Conservation (phyloP, 169 alveolate species). For the Sarcocystis neurona region DNA sequence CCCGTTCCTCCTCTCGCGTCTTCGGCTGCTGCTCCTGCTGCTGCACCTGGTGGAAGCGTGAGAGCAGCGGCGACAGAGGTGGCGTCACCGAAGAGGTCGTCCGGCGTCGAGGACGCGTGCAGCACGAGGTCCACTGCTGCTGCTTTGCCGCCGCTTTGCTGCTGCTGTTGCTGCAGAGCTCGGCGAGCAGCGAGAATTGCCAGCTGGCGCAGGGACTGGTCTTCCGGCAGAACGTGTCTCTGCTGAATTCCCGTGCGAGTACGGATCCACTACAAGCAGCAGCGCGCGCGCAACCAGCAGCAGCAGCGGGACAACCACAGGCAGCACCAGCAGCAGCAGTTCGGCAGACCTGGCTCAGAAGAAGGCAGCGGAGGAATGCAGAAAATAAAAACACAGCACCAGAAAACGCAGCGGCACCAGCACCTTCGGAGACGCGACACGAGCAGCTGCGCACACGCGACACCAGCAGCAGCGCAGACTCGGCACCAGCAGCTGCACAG, state of each 20-base stretch:
- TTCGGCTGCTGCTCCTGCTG: constrained; percentile 37
- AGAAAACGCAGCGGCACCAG: constrained; percentile 8
- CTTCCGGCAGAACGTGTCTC: constrained; percentile 67
- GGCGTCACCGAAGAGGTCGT: constrained; percentile 76
- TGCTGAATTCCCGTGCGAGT: constrained; percentile 72
- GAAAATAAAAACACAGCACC: not conserved
- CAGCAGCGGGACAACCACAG: not conserved
- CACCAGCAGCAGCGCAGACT: too few species aligned
- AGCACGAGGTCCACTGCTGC: constrained; percentile 69
- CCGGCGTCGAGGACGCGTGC: constrained; percentile 75
- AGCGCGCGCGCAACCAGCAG: not conserved
- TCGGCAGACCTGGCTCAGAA: too few species aligned
- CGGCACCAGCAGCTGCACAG: too few species aligned
- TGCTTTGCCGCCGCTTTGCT: constrained; percentile 52
- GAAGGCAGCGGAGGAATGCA: too few species aligned
- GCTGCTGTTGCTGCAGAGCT: constrained; percentile 67
- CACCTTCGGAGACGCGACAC: too few species aligned
- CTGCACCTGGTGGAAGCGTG: not conserved
- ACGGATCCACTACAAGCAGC: constrained; percentile 67
- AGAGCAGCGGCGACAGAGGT: constrained; percentile 65
- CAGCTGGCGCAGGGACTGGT: constrained; percentile 65
- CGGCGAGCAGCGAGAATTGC: constrained; percentile 60
- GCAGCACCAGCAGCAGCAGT: not conserved
- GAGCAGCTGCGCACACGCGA: not conserved
- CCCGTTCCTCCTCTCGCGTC: constrained; percentile 34